Conservation (phyloP, 805 yeast genomes). For the Candida nitratophila region DNA sequence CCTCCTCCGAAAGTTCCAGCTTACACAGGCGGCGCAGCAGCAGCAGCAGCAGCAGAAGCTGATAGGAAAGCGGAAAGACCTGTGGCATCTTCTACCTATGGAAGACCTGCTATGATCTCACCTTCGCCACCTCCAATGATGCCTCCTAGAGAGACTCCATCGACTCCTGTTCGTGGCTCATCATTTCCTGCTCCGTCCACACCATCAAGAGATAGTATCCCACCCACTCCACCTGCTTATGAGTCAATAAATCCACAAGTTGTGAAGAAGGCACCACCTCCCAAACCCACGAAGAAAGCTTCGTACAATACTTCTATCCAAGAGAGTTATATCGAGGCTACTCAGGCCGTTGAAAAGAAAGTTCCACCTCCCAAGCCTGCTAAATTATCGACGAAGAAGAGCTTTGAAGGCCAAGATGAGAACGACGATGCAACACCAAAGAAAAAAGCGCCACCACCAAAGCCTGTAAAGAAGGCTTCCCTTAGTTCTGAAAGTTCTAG, state of each 20-base stretch:
- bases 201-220: not conserved
- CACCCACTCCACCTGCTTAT: not conserved
- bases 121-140: not conserved
- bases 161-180: too few relatives aligned
- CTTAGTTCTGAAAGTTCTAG: not conserved
- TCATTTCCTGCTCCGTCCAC: too few relatives aligned
- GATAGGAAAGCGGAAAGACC: not conserved
- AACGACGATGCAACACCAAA: conserved; percentile 10
- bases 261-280: conserved; percentile 11
- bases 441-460: conserved; percentile 31
- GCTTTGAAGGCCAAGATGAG: conserved; percentile 8
- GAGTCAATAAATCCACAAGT: not conserved
- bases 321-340: not conserved
- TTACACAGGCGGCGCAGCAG: not conserved
- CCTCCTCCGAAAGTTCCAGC: conserved; percentile 13
- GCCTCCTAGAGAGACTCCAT: too few relatives aligned
- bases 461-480: conserved; percentile 29
- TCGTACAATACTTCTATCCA: conserved; percentile 4
- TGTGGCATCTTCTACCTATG: not conserved
- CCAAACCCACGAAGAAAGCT: conserved; percentile 10
- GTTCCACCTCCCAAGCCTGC: too few relatives aligned
- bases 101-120: not conserved
- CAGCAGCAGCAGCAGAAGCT: not conserved
- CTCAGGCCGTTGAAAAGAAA: too few relatives aligned
- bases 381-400: not conserved